Evolutionary conservation across 306 rosid genomes (phyloP), one percentile per base, ranked within the genome.

Genomic region (Datisca glomerata): DNA sequence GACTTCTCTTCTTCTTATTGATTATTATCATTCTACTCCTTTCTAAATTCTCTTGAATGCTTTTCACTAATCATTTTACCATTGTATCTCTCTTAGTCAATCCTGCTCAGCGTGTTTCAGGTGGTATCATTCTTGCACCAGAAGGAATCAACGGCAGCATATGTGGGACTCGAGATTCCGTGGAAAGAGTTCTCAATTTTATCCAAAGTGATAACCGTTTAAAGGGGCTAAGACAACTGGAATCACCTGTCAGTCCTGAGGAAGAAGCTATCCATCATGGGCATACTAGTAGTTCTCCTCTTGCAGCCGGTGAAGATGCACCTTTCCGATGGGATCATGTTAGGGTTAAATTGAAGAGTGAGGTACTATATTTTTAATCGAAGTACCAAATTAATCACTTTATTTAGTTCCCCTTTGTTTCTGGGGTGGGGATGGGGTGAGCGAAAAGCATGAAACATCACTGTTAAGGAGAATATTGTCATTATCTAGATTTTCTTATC

Each of bases 251-350:
- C 45, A 70, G 91, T 63, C 93, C 93, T 10, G 97, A 82, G 78
- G 89, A 87, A 24, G 96, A 87, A 65, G 96, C 93, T 40, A 71
- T 87, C 36, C 96, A 82, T 61, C 85, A 76, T 47, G 93, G 94
- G 9, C 96, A 82, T 40, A 56, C 67, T 34, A 52, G 73, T 33
- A 67, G 73, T 48, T 76, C 95, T 53, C 97, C 97, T 60, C 95
- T 83, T 58, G 89, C 97, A 7, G 89, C 95, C 0, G 91, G 93
- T 59, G 95, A 89, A 53, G 95, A 83, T 51, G 73, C 61, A 2
- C 97, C 97, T 41, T 89, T 89, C 43, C 65, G 95, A 42, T 89
- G 95, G 97, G 95, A 89, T 58, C 93, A 89, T 57, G 95, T 89
- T 67, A 74, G 97, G 64, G 89, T 89, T 71, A 89, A 83, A 66